phyloP scores from a whole-genome alignment of 441 rosid species.

The Jatropha multifida region DNA sequence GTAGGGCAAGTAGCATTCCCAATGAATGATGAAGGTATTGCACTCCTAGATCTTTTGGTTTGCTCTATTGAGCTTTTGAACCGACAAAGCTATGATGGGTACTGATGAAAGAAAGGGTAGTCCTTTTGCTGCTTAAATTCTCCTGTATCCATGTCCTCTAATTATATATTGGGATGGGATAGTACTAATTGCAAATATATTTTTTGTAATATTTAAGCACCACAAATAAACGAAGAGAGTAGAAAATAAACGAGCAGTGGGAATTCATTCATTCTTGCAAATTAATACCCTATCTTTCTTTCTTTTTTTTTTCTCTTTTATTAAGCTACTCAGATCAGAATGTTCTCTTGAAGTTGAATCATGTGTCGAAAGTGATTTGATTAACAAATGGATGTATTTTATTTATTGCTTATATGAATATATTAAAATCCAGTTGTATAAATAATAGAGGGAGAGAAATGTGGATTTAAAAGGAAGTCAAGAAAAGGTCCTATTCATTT shows the following conservation, averaged over 20 bases:
- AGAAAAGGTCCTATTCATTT: background rate
- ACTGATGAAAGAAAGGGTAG: slow-evolving; percentile 7
- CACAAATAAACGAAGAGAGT: background rate
- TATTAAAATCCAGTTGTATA: slow-evolving; percentile 4
- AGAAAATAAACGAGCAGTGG: background rate
- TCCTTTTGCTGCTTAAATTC: slow-evolving; percentile 24
- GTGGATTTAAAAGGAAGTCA: background rate
- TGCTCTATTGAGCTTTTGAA: slow-evolving; percentile 19
- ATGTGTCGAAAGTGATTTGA: too few relatives aligned
- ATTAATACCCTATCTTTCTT: background rate
- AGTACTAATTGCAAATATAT: slow-evolving; percentile 18
- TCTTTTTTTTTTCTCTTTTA: too few relatives aligned
- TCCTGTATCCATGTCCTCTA: slow-evolving; percentile 14
- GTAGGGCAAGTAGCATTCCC: slow-evolving; percentile 30
- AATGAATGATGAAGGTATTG: slow-evolving; percentile 37
- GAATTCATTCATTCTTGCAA: background rate
- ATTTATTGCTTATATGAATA: slow-evolving; percentile 1
- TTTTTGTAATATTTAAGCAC: slow-evolving; percentile 22
- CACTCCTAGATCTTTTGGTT: slow-evolving; percentile 31
- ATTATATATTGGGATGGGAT: slow-evolving; percentile 9
- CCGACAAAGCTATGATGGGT: slow-evolving; percentile 31
- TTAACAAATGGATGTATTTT: background rate
- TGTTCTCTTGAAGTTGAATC: too few relatives aligned
- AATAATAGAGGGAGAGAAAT: background rate
- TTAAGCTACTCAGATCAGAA: too few relatives aligned